Evolutionary conservation across 2,329 filamentous ascomycete species (phyloP).

Genomic region (Hirsutella rhossiliensis): DNA sequence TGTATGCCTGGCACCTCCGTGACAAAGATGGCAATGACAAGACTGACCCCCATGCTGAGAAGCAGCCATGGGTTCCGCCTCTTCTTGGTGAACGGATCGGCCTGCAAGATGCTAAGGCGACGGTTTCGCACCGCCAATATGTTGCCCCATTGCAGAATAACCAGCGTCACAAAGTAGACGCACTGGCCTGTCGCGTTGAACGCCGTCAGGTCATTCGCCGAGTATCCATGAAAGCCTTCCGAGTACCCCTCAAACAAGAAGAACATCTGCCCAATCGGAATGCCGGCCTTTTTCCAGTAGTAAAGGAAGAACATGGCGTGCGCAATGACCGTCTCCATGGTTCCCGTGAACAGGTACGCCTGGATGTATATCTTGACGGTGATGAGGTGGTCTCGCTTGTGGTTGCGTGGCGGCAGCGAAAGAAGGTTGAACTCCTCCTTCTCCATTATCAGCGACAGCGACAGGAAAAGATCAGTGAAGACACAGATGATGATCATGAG

Average conservation of each 20-base stretch:
- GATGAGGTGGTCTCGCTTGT: conserved; percentile 38
- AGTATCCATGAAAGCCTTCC: conserved; percentile 37
- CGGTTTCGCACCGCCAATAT: conserved; percentile 39
- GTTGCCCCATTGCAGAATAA: conserved; percentile 42
- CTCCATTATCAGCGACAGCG: conserved; percentile 40
- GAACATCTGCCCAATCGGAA: conserved; percentile 33
- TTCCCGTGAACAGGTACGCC: conserved; percentile 38
- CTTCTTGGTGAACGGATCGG: conserved; percentile 32
- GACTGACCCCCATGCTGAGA: conserved; percentile 30
- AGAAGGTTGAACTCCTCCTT: conserved; percentile 42
- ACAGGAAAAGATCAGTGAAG: conserved; percentile 41
- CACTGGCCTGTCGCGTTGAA: conserved; percentile 38
- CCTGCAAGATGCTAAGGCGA: conserved; percentile 36
- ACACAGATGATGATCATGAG: conserved; percentile 48
- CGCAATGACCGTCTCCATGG: conserved; percentile 35
- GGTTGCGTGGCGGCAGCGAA: conserved; percentile 35
- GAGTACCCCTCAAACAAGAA: conserved; percentile 36
- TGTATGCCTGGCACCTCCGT: conserved; percentile 39
- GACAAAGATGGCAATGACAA: conserved; percentile 40
- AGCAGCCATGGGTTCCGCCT: conserved; percentile 38
- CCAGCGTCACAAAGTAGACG: conserved; percentile 42
- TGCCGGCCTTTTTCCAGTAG: conserved; percentile 33
- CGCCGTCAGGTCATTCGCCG: conserved; percentile 26
- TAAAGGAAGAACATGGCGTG: conserved; percentile 44
- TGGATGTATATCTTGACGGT: conserved; percentile 38